These are phyloP conservation scores for Pichia heedii DNA, from an alignment of 805 yeast species.

Conservation along the genomic window DNA sequence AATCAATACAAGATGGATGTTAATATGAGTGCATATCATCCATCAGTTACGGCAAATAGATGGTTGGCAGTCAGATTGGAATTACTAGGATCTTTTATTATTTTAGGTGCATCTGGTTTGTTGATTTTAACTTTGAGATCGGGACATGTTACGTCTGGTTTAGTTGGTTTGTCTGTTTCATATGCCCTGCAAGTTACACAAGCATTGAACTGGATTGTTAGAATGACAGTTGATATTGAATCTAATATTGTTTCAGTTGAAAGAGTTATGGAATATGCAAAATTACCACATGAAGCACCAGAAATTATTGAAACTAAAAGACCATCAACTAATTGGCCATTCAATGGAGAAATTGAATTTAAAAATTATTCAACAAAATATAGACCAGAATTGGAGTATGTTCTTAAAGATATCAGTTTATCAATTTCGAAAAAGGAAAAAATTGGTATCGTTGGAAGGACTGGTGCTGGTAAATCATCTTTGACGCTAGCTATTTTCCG, in stretches of 20 bases:
- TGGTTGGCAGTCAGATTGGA: slow-evolving; percentile 97
- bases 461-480: slow-evolving; percentile 94
- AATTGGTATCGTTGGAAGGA: slow-evolving; percentile 92
- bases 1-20: slow-evolving; percentile 68
- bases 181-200: slow-evolving; percentile 92
- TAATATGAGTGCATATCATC: slow-evolving; percentile 88
- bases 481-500: slow-evolving; percentile 78
- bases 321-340: slow-evolving; percentile 72
- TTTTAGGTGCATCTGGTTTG: slow-evolving; percentile 77
- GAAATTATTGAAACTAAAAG: slow-evolving; percentile 37
- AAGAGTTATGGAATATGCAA: slow-evolving; percentile 50
- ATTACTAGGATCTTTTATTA: slow-evolving; percentile 80
- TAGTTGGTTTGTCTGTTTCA: slow-evolving; percentile 88
- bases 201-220: slow-evolving; percentile 91
- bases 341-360: slow-evolving; percentile 56
- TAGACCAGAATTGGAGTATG: slow-evolving; percentile 72
- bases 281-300: slow-evolving; percentile 65
- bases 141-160: slow-evolving; percentile 76
- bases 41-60: slow-evolving; percentile 86
- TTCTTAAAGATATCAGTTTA: slow-evolving; percentile 58
- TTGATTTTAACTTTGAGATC: slow-evolving; percentile 59
- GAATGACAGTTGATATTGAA: slow-evolving; percentile 98
- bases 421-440: slow-evolving; percentile 68
- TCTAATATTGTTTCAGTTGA: slow-evolving; percentile 86
- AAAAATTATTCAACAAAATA: slow-evolving; percentile 75